Conservation (phyloP, 2,329 filamentous ascomycete species). For the Westerdykella ornata region DNA sequence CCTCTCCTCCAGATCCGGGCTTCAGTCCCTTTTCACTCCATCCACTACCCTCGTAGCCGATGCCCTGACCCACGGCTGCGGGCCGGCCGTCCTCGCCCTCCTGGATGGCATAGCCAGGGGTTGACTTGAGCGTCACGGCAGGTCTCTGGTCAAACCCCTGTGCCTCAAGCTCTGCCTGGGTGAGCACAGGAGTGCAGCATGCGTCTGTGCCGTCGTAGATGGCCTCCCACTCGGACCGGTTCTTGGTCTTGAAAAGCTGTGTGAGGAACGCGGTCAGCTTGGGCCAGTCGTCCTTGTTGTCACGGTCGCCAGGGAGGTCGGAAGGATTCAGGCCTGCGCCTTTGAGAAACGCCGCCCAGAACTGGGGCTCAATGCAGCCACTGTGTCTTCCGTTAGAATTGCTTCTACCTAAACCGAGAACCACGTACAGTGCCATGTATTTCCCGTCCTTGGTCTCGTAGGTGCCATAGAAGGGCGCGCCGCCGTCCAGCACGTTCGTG, state of each 20-base stretch:
- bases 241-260: slow-evolving; percentile 59
- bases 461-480: slow-evolving; percentile 80
- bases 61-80: slow-evolving; percentile 54
- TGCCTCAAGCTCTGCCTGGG: slow-evolving; percentile 63
- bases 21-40: slow-evolving; percentile 56
- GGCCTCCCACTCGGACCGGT: slow-evolving; percentile 71
- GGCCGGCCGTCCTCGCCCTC: slow-evolving; percentile 39
- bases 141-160: slow-evolving; percentile 63
- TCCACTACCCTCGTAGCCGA: slow-evolving; percentile 58
- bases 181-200: slow-evolving; percentile 82
- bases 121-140: slow-evolving; percentile 59
- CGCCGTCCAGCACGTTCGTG: slow-evolving; percentile 73
- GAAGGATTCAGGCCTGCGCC: slow-evolving; percentile 55
- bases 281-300: slow-evolving; percentile 61
- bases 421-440: slow-evolving; percentile 65
- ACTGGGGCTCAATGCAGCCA: slow-evolving; percentile 84
- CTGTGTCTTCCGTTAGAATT: slow-evolving; percentile 14
- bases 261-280: slow-evolving; percentile 57
- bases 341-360: slow-evolving; percentile 62
- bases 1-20: slow-evolving; percentile 67
- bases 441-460: slow-evolving; percentile 75
- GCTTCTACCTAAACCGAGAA: background rate
- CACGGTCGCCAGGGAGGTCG: slow-evolving; percentile 45
- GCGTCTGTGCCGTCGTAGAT: slow-evolving; percentile 89
- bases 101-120: slow-evolving; percentile 60